Conservation (phyloP, 495 filamentous ascomycete genomes). For the Jackrogersella minutella region DNA sequence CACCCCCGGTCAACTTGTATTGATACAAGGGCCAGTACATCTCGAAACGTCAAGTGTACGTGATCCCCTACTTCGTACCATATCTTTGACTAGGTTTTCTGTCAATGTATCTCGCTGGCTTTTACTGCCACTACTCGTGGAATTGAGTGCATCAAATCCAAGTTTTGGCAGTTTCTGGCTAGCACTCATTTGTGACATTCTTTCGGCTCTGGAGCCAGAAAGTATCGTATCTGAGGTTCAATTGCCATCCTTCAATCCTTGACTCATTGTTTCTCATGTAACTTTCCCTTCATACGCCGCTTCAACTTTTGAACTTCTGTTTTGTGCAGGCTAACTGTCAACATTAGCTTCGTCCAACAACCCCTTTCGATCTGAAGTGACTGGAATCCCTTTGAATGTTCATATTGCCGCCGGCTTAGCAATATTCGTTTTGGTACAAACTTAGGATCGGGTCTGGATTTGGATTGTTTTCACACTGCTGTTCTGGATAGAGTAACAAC, state of each 20-base stretch:
- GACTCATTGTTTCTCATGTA: slow-evolving; percentile 14
- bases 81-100: slow-evolving; percentile 45
- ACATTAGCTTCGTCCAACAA: slow-evolving; percentile 18
- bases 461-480: slow-evolving; percentile 36
- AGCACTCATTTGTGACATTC: slow-evolving; percentile 43
- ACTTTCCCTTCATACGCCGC: slow-evolving; percentile 21
- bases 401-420: slow-evolving; percentile 11
- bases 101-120: slow-evolving; percentile 43
- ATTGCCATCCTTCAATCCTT: slow-evolving; percentile 27
- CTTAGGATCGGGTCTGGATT: slow-evolving; percentile 38
- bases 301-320: slow-evolving; percentile 34
- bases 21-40: slow-evolving; percentile 28
- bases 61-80: slow-evolving; percentile 44
- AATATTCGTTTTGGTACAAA: slow-evolving; percentile 33
- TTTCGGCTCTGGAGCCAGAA: slow-evolving; percentile 14
- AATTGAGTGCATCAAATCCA: slow-evolving; percentile 34
- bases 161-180: slow-evolving; percentile 35
- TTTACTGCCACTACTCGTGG: slow-evolving; percentile 31
- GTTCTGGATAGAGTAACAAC: slow-evolving; percentile 47
- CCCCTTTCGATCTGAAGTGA: slow-evolving; percentile 25
- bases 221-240: slow-evolving; percentile 29
- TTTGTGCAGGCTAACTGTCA: slow-evolving; percentile 24
- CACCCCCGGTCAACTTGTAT: slow-evolving; percentile 27
- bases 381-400: slow-evolving; percentile 32
- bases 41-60: slow-evolving; percentile 54